Evolutionary conservation across 805 yeast genomes (phyloP), one percentile per base, ranked within the genome.

Genomic region (Saccharomycopsis sp.): DNA sequence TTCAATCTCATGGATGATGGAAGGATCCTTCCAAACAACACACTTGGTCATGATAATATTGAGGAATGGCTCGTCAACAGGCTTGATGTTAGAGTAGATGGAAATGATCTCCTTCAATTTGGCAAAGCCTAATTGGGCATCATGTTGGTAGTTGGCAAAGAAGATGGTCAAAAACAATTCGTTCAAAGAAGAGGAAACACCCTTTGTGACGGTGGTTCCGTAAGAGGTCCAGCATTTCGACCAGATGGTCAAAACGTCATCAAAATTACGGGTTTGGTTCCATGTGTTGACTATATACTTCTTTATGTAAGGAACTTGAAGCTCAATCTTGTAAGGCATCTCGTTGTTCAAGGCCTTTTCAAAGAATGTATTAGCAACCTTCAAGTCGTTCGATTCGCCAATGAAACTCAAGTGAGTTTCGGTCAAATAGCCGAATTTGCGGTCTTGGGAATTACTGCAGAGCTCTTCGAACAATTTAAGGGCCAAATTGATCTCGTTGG

Each of bases 391-490:
- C 70, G 90, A 86, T 64, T 81, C 83, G 52, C 96, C 94, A 67
- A 89, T 85, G 65, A 89, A 89, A 2, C 86, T 78, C 61, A 87
- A 76, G 73, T 89, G 96, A 53, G 89, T 85, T 71, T 86, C 88
- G 38, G 86, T 79, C 70, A 87, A 74, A 35, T 85, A 79, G 55
- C 83, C 77, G 65, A 75, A 72, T 70, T 74, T 75, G 47, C 61
- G 57, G 49, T 69, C 72, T 52, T 81, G 82, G 52, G 80, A 77
- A 51, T 76, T 76, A 50, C 77, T 75, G 64, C 87, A 81, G 61
- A 87, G 72, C 53, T 78, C 78, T 67, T 82, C 84, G 69, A 87
- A 85, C 55, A 81, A 73, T 59, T 79, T 79, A 61, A 89, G 74
- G 2, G 92, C 96, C 64, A 82, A 78, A 50, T 83, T 75, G 60